Evolutionary conservation across 495 filamentous ascomycete species (phyloP).

Genomic region (Staphylotrichum tortipilum): DNA sequence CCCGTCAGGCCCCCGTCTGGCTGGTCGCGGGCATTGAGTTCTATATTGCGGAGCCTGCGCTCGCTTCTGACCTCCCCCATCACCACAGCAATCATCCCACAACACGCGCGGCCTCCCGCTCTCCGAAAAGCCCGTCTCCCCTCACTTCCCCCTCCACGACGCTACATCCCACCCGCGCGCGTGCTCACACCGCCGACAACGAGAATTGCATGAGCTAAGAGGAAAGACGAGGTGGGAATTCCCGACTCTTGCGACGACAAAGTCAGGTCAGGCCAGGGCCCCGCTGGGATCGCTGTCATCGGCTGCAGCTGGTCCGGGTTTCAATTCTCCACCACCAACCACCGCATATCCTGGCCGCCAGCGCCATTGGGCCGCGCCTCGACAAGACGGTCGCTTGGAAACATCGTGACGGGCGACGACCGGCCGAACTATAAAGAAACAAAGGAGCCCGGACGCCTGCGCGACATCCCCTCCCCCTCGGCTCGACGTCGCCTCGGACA

Average conservation of each 20-base stretch:
- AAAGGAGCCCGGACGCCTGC: too few species aligned
- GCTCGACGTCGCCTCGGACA: neutral
- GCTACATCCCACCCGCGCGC: neutral
- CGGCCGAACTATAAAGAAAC: too few species aligned
- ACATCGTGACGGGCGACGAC: too few species aligned
- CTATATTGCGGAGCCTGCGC: constrained; percentile 23
- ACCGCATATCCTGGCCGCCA: constrained; percentile 2
- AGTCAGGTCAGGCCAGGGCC: too few species aligned
- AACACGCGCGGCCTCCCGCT: constrained; percentile 1
- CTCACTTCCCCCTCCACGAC: neutral
- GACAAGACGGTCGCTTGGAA: neutral
- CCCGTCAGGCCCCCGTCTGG: too few species aligned
- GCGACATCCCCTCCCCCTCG: too few species aligned
- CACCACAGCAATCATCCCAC: constrained; percentile 21
- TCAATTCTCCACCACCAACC: constrained; percentile 6
- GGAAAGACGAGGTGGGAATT: constrained; percentile 4
- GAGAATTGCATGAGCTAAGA: neutral
- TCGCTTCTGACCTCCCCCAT: constrained; percentile 9
- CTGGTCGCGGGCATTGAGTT: constrained; percentile 29
- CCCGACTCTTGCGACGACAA: neutral
- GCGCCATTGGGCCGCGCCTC: too few species aligned
- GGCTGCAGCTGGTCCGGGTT: neutral
- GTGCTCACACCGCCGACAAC: neutral
- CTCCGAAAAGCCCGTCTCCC: neutral
- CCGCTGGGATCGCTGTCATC: neutral